Evolutionary conservation across 305 asterid species (phyloP).

Genomic region (Solanum chacoense): DNA sequence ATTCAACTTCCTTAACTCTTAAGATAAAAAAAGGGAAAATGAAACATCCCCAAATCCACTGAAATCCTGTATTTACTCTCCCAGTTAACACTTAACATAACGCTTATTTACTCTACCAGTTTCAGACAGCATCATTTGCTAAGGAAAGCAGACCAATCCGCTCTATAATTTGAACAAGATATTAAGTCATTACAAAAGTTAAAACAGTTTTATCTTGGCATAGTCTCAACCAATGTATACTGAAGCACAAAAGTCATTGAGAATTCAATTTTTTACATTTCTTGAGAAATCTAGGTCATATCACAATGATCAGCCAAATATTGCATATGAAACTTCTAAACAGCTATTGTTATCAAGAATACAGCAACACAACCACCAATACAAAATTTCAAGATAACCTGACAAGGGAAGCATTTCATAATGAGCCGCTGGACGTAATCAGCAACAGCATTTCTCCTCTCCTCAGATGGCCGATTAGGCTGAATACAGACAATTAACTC

Average conservation of each 20-base stretch:
- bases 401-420: slow-evolving; percentile 77
- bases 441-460: slow-evolving; percentile 82
- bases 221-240: neutral
- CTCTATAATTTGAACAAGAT: neutral
- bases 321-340: neutral
- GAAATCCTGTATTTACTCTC: neutral
- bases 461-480: slow-evolving; percentile 82
- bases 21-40: neutral
- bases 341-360: neutral
- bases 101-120: neutral
- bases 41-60: neutral
- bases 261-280: neutral
- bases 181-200: neutral
- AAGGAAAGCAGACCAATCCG: neutral
- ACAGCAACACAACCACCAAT: neutral
- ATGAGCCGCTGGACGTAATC: slow-evolving; percentile 79
- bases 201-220: neutral
- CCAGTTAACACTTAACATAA: neutral
- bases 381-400: slow-evolving; percentile 32
- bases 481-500: slow-evolving; percentile 85
- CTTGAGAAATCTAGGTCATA: neutral
- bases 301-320: neutral
- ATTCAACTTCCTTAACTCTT: neutral
- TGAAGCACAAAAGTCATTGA: neutral
- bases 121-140: neutral